These are phyloP conservation scores for Pseudonectria buxi DNA, from an alignment of 2,329 filamentous ascomycete genomes.

Conservation along the genomic window DNA sequence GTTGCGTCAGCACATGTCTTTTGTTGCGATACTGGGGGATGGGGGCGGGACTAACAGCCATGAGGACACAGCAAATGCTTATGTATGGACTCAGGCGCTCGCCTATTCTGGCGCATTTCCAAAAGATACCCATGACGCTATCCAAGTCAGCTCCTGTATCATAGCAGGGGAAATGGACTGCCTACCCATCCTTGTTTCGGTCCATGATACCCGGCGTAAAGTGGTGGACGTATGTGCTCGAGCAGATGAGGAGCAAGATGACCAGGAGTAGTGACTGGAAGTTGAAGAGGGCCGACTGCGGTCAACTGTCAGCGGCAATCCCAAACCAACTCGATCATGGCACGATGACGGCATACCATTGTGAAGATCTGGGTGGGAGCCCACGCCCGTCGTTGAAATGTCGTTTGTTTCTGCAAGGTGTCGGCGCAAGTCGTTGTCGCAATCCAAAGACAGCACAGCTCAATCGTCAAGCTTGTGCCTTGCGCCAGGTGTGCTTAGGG, in stretches of 20 bases:
- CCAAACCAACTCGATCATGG: background rate
- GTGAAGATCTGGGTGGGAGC: conserved; percentile 5
- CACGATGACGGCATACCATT: conserved; percentile 19
- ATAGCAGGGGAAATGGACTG: background rate
- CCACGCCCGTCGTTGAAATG: background rate
- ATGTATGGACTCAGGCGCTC: conserved; percentile 94
- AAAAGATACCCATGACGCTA: conserved; percentile 79
- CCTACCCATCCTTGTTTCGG: conserved; percentile 83
- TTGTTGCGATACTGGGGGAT: background rate
- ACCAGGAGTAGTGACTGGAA: conserved; percentile 95
- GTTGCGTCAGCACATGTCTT: conserved; percentile 2
- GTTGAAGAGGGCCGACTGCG: conserved; percentile 92
- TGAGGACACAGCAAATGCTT: conserved; percentile 83
- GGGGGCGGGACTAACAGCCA: conserved; percentile 62
- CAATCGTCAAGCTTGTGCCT: conserved; percentile 9
- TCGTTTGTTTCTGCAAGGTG: background rate
- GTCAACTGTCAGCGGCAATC: conserved; percentile 1
- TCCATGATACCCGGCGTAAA: conserved; percentile 87
- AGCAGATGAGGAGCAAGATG: conserved; percentile 91
- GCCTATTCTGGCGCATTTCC: conserved; percentile 90
- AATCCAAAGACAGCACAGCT: conserved; percentile 2
- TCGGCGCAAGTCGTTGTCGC: conserved; percentile 8
- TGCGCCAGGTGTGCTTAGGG: conserved; percentile 27
- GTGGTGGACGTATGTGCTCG: conserved; percentile 86
- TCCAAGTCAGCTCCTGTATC: conserved; percentile 8